Percentiles rank a stretch among this genome's conserved stretches.
Conservation (phyloP, 768 basidiomycete genomes). For the Boletus eberwhitei region DNA sequence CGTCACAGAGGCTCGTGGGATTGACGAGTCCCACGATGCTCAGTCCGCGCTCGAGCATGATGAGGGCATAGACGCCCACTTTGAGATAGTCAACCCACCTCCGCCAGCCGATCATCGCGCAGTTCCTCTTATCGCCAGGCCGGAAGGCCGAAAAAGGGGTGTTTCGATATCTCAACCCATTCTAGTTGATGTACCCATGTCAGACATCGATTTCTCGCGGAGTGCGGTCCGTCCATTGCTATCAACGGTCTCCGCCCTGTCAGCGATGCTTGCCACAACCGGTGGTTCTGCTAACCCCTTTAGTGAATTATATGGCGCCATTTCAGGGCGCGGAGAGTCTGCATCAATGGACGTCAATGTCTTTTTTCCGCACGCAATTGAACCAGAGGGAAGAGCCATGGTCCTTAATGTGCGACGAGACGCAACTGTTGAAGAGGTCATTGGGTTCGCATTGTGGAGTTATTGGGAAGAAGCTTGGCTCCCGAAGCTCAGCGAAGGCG, state of each 20-base stretch:
- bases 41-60: constrained; percentile 21
- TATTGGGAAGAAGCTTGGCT: constrained; percentile 89
- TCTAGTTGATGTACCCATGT: constrained; percentile 6
- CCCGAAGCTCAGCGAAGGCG: constrained; percentile 70
- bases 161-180: constrained; percentile 27
- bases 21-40: constrained; percentile 28
- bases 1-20: constrained; percentile 50
- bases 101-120: constrained; percentile 21
- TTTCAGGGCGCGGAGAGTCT: constrained; percentile 70
- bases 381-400: constrained; percentile 61
- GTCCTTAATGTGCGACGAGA: constrained; percentile 78
- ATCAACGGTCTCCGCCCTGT: constrained; percentile 60
- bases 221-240: constrained; percentile 43
- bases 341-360: constrained; percentile 65
- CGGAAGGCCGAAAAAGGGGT: constrained; percentile 29
- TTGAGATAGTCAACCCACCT: constrained; percentile 53
- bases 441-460: constrained; percentile 88
- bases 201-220: constrained; percentile 47
- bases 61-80: constrained; percentile 40
- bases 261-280: constrained; percentile 68
- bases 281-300: constrained; percentile 76
- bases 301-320: constrained; percentile 79
- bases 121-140: constrained; percentile 19
- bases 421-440: constrained; percentile 91
- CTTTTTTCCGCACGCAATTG: constrained; percentile 78